Conservation (phyloP, 1,284 basidiomycete species). For the Phellopilus nigrolimitatus region DNA sequence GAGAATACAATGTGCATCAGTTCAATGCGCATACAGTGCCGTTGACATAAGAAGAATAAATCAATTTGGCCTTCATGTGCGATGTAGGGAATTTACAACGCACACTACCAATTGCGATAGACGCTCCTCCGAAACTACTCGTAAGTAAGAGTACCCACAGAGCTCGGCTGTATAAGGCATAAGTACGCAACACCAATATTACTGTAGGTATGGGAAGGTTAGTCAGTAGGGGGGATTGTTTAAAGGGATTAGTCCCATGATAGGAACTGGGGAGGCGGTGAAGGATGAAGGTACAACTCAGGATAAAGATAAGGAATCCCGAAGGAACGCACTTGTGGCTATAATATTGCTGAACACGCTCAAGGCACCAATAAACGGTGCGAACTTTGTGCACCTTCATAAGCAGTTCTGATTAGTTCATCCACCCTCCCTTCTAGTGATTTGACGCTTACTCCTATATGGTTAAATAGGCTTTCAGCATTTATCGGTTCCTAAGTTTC, state of each 20-base stretch:
- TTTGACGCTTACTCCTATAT: background rate
- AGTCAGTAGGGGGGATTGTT: background rate
- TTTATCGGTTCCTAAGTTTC: background rate
- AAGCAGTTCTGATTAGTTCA: background rate
- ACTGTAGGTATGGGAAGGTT: no score
- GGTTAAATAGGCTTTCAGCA: background rate
- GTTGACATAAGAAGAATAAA: background rate
- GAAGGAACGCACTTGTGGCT: constrained; percentile 9
- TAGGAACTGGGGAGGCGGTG: no score
- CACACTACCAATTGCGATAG: constrained; percentile 12
- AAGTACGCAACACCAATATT: constrained; percentile 18
- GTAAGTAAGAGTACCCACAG: constrained; percentile 16
- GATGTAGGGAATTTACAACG: background rate
- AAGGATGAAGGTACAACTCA: no score
- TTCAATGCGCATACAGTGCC: background rate
- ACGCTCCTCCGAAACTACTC: constrained; percentile 5
- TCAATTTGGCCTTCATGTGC: background rate
- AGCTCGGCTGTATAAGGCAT: constrained; percentile 14
- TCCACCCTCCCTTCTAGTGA: no score
- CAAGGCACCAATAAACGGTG: constrained; percentile 16
- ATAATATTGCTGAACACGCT: constrained; percentile 16
- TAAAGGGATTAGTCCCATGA: background rate
- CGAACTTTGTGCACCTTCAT: constrained; percentile 16
- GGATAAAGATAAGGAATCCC: background rate
- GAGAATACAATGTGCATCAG: background rate